Percentiles rank a stretch among this genome's conserved stretches.
Evolutionary conservation across 2,329 filamentous ascomycete genomes (phyloP).

Genomic region (Penicillium sp.): DNA sequence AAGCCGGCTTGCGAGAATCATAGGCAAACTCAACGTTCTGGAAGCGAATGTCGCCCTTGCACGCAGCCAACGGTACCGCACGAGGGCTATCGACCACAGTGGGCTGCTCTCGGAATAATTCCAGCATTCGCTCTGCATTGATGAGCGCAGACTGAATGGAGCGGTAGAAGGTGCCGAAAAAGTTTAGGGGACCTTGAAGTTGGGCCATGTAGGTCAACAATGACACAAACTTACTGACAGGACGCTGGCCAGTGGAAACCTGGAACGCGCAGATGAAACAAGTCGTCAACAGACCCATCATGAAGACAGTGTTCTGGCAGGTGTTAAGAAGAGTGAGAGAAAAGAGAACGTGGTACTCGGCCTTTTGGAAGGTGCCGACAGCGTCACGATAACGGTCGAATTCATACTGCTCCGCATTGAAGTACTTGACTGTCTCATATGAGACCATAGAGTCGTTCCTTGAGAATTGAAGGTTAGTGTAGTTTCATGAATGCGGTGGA

Average conservation of each 20-base stretch:
- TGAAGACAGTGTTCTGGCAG: slow-evolving; percentile 77
- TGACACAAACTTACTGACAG: slow-evolving; percentile 70
- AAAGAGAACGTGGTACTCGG: slow-evolving; percentile 74
- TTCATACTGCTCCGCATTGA: slow-evolving; percentile 80
- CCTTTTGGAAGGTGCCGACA: slow-evolving; percentile 69
- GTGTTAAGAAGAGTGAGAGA: slow-evolving; percentile 80
- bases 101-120: slow-evolving; percentile 93
- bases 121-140: slow-evolving; percentile 89
- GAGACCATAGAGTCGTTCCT: slow-evolving; percentile 95
- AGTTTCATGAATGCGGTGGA: background rate
- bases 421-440: slow-evolving; percentile 95
- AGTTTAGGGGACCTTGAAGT: slow-evolving; percentile 77
- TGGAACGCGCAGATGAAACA: slow-evolving; percentile 76
- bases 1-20: slow-evolving; percentile 78
- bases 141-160: slow-evolving; percentile 97
- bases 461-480: slow-evolving; percentile 2
- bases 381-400: slow-evolving; percentile 71
- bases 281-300: slow-evolving; percentile 69
- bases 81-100: slow-evolving; percentile 78
- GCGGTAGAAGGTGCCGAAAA: slow-evolving; percentile 92
- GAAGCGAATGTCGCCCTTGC: slow-evolving; percentile 81
- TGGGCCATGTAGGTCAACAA: slow-evolving; percentile 78
- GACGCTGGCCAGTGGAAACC: slow-evolving; percentile 65
- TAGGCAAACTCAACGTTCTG: slow-evolving; percentile 90
- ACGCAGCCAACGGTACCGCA: slow-evolving; percentile 63